phyloP scores from a whole-genome alignment of 2,329 filamentous ascomycete species.

The Diaporthe sp. region DNA sequence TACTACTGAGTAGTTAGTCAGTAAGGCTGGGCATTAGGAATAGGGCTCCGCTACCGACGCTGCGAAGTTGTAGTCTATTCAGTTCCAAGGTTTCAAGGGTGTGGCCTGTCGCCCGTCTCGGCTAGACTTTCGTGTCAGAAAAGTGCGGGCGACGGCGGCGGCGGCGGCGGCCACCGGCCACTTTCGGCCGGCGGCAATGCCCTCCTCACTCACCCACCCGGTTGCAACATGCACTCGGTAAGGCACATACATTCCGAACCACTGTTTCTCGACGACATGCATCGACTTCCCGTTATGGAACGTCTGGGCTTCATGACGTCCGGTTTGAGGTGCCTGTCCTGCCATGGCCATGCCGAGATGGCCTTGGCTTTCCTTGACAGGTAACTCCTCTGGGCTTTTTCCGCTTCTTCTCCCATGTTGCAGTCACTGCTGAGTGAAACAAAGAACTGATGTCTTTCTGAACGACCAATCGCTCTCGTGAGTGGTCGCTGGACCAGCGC shows the following conservation, averaged over 20 bases:
- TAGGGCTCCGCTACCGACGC: neutral
- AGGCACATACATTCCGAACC: neutral
- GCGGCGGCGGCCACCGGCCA: constrained; percentile 18
- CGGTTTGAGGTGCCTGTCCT: constrained; percentile 8
- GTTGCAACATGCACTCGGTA: neutral
- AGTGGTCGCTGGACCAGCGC: neutral
- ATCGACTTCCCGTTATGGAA: constrained; percentile 25
- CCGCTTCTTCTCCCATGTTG: neutral
- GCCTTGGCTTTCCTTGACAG: neutral
- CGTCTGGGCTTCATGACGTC: neutral
- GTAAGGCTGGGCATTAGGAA: neutral
- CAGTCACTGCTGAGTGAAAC: constrained; percentile 18
- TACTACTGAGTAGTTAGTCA: constrained; percentile 5
- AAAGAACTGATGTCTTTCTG: neutral
- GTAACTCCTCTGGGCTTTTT: neutral
- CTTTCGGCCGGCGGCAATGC: constrained; percentile 23
- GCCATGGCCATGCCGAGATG: constrained; percentile 1
- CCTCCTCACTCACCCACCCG: neutral
- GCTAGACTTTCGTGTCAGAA: constrained; percentile 27
- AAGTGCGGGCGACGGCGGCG: constrained; percentile 2
- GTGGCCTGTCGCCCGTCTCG: constrained; percentile 21
- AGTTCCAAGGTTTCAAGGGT: neutral
- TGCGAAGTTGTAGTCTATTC: neutral
- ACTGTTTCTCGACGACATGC: neutral
- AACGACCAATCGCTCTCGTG: neutral